phyloP scores from a whole-genome alignment of 768 basidiomycete genomes.

The Agaricus blazei region DNA sequence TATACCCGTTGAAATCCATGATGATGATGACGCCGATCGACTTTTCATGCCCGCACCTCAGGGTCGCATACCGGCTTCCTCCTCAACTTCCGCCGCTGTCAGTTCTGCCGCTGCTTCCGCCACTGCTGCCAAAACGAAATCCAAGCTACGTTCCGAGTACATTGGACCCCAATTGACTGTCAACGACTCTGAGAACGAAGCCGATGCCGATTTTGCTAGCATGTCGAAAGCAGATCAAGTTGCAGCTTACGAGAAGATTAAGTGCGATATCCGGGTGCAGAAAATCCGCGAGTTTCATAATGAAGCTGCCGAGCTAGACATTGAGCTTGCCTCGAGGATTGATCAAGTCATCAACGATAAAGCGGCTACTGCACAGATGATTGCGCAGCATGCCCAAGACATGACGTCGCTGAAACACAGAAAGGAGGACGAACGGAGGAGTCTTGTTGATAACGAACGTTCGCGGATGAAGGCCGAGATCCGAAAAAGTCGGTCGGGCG shows the following conservation, averaged over 20 bases:
- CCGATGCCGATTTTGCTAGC: constrained; percentile 24
- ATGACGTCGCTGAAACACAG: constrained; percentile 34
- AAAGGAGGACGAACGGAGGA: constrained; percentile 48
- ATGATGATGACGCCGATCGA: not conserved
- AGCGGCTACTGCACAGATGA: constrained; percentile 24
- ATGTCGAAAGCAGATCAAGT: constrained; percentile 22
- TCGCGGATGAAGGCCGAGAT: constrained; percentile 17
- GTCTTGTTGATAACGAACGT: constrained; percentile 33
- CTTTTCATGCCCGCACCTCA: not conserved
- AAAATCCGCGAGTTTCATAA: constrained; percentile 50
- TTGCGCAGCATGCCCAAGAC: constrained; percentile 32
- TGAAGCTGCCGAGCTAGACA: constrained; percentile 37
- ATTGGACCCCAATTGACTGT: constrained; percentile 29
- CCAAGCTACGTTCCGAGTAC: constrained; percentile 20
- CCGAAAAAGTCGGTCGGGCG: constrained; percentile 16
- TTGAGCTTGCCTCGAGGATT: constrained; percentile 33
- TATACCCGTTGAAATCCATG: not conserved
- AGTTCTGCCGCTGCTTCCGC: not conserved
- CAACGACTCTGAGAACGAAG: constrained; percentile 23
- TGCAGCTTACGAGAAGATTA: constrained; percentile 36
- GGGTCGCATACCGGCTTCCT: not conserved
- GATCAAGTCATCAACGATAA: constrained; percentile 13
- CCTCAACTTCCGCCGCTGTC: constrained; percentile 3
- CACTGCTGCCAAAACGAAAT: not conserved
- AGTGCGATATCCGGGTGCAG: constrained; percentile 37